phyloP scores from a whole-genome alignment of 192 early-diverging fungal genomes.

The Podochytrium sp. region DNA sequence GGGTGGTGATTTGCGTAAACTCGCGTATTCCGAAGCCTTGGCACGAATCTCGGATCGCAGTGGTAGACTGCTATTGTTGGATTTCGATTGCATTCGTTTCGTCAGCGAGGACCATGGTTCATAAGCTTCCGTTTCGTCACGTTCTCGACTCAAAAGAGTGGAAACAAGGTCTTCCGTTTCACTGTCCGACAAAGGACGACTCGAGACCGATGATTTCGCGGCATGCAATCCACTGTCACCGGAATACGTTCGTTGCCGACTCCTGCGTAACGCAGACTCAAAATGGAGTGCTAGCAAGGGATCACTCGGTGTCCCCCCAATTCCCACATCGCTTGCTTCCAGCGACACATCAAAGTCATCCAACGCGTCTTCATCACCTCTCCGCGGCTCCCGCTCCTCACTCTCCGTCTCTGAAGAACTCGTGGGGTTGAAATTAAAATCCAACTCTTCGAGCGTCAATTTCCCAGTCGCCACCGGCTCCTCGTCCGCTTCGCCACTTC shows the following conservation, averaged over 20 bases:
- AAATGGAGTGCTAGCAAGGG: background rate
- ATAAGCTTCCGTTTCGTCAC: background rate
- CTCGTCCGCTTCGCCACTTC: too few species aligned
- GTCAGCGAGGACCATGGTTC: background rate
- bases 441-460: slow-evolving; percentile 8
- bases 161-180: background rate
- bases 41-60: background rate
- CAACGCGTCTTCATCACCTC: background rate
- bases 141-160: background rate
- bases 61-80: background rate
- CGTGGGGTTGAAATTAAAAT: slow-evolving; percentile 6
- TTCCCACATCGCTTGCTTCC: background rate
- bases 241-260: background rate
- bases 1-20: background rate
- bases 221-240: background rate
- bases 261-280: background rate
- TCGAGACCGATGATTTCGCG: background rate
- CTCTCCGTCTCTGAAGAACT: too few species aligned
- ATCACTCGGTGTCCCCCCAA: background rate
- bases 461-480: too few species aligned
- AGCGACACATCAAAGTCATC: background rate
- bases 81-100: background rate
- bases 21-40: background rate
- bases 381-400: background rate
- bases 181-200: background rate